These are phyloP conservation scores for Penicillium sp. DNA, from an alignment of 2,329 filamentous ascomycete genomes.

Conservation along the genomic window DNA sequence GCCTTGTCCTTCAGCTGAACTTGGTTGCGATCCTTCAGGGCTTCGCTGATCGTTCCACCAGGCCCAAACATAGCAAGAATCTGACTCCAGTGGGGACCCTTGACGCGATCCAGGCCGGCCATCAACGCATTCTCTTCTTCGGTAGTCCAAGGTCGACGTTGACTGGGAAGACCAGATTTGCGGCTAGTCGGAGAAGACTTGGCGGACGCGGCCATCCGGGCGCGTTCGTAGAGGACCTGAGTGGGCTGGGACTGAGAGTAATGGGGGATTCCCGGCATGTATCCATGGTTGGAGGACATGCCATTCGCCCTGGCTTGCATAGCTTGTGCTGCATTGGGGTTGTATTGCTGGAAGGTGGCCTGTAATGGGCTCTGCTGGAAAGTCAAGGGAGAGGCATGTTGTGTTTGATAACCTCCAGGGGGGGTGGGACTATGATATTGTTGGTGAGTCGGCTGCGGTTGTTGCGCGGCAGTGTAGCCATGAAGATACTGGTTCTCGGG, in stretches of 20 bases:
- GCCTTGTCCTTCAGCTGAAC: constrained; percentile 91
- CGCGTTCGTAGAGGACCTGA: constrained; percentile 50
- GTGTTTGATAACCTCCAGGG: constrained; percentile 26
- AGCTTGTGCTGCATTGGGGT: constrained; percentile 25
- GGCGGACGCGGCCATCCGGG: constrained; percentile 47
- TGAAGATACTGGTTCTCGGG: constrained; percentile 28
- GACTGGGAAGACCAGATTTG: constrained; percentile 46
- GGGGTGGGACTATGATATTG: constrained; percentile 31
- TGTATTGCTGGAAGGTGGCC: constrained; percentile 37
- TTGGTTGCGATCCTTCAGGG: constrained; percentile 79
- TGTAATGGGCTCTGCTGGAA: constrained; percentile 38
- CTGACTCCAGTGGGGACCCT: constrained; percentile 87
- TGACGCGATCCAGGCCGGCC: constrained; percentile 77
- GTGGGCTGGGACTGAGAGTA: constrained; percentile 44
- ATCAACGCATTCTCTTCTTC: constrained; percentile 86
- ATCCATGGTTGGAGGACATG: constrained; percentile 35
- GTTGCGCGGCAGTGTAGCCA: constrained; percentile 30
- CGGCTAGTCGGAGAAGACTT: constrained; percentile 48
- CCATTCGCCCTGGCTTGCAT: constrained; percentile 28
- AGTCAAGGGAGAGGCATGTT: constrained; percentile 25
- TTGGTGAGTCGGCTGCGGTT: constrained; percentile 24
- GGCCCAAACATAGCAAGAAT: constrained; percentile 76
- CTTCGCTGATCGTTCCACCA: constrained; percentile 69
- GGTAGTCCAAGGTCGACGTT: constrained; percentile 72
- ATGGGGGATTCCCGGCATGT: constrained; percentile 40